A percentile compares a stretch with the other conserved stretches of the same genome.
Evolutionary conservation across 2,329 filamentous ascomycete genomes (phyloP).

Genomic region (Blastomyces parvus): DNA sequence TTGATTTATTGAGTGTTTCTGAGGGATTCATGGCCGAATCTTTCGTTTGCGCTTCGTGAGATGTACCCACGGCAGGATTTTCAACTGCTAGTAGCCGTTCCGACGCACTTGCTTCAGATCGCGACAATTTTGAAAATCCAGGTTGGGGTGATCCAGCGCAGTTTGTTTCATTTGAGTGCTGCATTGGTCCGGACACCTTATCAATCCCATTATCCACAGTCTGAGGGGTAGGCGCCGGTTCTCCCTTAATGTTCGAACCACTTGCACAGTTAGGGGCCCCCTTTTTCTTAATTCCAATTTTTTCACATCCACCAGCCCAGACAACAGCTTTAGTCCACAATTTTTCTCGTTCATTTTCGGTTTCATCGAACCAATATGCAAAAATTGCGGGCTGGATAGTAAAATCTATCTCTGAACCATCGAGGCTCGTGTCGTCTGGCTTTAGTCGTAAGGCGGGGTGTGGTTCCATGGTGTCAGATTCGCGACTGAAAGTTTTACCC

Average conservation of each 20-base stretch:
- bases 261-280: background rate
- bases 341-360: background rate
- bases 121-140: too few relatives aligned
- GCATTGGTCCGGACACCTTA: background rate
- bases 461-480: slow-evolving; percentile 6
- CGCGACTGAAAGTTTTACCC: background rate
- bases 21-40: too few relatives aligned
- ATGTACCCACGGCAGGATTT: too few relatives aligned
- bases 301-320: slow-evolving; percentile 4
- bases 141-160: too few relatives aligned
- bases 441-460: slow-evolving; percentile 6
- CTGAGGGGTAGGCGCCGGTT: background rate
- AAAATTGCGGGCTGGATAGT: slow-evolving; percentile 12
- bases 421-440: background rate
- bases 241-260: background rate
- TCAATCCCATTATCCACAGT: background rate
- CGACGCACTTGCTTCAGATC: too few relatives aligned
- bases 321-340: slow-evolving; percentile 11
- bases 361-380: background rate
- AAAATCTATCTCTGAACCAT: slow-evolving; percentile 9
- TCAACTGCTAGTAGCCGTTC: too few relatives aligned
- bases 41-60: too few relatives aligned
- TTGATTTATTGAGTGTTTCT: too few relatives aligned
- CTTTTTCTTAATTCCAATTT: background rate
- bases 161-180: background rate